Evolutionary conservation across 176 grass and related monocot species (phyloP).

Genomic region (Paspalum notatum): DNA sequence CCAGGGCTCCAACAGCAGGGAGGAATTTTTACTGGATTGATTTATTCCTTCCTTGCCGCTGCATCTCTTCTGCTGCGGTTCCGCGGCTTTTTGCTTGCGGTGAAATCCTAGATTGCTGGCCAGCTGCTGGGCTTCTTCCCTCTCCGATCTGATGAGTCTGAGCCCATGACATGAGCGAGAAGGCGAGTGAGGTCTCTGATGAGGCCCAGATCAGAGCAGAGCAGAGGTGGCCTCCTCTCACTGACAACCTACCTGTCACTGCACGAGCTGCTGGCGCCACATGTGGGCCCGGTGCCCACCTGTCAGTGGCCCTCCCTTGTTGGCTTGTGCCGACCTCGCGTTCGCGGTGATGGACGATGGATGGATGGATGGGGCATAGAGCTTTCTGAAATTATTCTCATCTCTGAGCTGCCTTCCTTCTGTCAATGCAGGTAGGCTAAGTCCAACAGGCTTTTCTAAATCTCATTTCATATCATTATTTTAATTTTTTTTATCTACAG

Average conservation of each 20-base stretch:
- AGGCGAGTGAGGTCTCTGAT: constrained; percentile 27
- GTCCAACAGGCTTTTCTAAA: not conserved
- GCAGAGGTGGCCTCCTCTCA: not conserved
- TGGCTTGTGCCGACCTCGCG: constrained; percentile 27
- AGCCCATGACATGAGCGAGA: constrained; percentile 5
- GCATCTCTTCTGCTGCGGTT: not conserved
- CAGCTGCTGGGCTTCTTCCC: not conserved
- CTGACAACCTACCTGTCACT: constrained; percentile 30
- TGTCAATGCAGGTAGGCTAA: constrained; percentile 25
- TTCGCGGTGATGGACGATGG: constrained; percentile 8
- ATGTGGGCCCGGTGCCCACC: not conserved
- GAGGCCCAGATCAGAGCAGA: not conserved
- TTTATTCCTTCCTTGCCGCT: constrained; percentile 17
- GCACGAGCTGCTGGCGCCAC: constrained; percentile 29
- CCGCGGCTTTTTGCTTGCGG: constrained; percentile 24
- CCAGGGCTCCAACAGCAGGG: not conserved
- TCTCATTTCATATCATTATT: too few species aligned
- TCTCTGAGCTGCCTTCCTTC: not conserved
- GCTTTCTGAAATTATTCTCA: constrained; percentile 11
- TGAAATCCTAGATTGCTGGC: constrained; percentile 24
- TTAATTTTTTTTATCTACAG: too few species aligned
- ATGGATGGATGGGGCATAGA: constrained; percentile 2
- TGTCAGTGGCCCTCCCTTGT: constrained; percentile 27
- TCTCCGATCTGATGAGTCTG: not conserved
- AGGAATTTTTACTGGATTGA: constrained; percentile 34